Evolutionary conservation across 2,329 filamentous ascomycete species (phyloP).

Genomic region (Didymella glomerata): DNA sequence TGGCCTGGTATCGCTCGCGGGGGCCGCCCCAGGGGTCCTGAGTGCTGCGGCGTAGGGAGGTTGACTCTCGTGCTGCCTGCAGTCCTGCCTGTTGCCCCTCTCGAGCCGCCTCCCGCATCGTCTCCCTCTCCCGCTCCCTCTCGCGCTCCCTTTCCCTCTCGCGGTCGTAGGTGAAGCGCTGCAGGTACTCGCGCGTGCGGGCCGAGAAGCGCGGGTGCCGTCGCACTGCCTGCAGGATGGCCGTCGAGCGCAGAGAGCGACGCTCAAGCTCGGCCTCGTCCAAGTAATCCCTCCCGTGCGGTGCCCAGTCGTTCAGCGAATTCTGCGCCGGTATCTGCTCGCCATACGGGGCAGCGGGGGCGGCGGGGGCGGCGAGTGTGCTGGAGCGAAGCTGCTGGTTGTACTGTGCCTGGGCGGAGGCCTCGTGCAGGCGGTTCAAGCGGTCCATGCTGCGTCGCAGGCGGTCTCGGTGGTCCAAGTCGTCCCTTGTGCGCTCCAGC

Average conservation of each 20-base stretch:
- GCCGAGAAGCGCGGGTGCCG: constrained; percentile 52
- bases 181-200: constrained; percentile 49
- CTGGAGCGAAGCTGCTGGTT: background rate
- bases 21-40: constrained; percentile 43
- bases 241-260: constrained; percentile 45
- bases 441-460: constrained; percentile 56
- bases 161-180: constrained; percentile 54
- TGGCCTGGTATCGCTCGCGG: constrained; percentile 30
- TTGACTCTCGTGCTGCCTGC: background rate
- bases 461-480: constrained; percentile 52
- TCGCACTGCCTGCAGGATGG: constrained; percentile 53
- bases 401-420: background rate
- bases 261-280: too few relatives aligned
- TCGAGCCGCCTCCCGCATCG: background rate
- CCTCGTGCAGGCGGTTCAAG: constrained; percentile 51
- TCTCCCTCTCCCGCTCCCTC: constrained; percentile 20
- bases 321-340: constrained; percentile 59
- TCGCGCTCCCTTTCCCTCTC: constrained; percentile 35
- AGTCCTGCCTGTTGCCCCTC: too few relatives aligned
- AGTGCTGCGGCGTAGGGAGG: constrained; percentile 24
- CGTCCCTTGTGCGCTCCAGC: constrained; percentile 34
- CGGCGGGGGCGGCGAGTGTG: background rate
- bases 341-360: constrained; percentile 1
- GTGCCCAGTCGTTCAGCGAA: constrained; percentile 69
- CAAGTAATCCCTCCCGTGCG: constrained; percentile 28